Evolutionary conservation across 768 basidiomycete genomes (phyloP).

Genomic region (Boletus subparvulus): DNA sequence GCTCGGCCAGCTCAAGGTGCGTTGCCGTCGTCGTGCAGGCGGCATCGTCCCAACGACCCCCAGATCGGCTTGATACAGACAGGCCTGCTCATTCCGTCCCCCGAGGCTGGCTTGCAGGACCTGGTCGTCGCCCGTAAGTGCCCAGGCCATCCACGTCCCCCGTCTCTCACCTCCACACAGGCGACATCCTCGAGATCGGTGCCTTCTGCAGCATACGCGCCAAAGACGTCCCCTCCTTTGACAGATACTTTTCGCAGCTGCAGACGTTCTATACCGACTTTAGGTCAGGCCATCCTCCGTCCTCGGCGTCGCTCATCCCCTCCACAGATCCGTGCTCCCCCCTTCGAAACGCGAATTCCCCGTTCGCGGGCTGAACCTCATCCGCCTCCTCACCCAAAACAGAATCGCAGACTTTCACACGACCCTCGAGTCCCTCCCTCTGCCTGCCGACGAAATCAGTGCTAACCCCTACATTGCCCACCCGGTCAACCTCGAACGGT

Average conservation of each 20-base stretch:
- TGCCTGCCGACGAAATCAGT: conserved; percentile 63
- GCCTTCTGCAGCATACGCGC: conserved; percentile 91
- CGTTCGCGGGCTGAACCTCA: conserved; percentile 90
- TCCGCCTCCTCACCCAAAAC: conserved; percentile 91
- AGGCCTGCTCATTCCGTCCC: conserved; percentile 73
- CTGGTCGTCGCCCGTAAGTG: conserved; percentile 71
- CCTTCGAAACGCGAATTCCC: conserved; percentile 85
- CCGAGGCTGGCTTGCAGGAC: conserved; percentile 61
- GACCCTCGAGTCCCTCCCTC: conserved; percentile 83
- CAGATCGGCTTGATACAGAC: conserved; percentile 78
- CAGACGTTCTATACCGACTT: conserved; percentile 89
- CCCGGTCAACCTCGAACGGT: conserved; percentile 89
- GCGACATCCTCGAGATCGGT: conserved; percentile 94
- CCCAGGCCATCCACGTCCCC: not conserved
- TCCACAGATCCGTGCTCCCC: conserved; percentile 65
- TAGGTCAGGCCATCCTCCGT: conserved; percentile 43
- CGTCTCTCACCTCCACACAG: conserved; percentile 38
- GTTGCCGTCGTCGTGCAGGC: not conserved
- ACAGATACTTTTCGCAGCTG: conserved; percentile 91
- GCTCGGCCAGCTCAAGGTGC: conserved; percentile 75
- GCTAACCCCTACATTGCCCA: conserved; percentile 76
- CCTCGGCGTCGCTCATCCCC: conserved; percentile 2
- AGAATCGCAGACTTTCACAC: conserved; percentile 98
- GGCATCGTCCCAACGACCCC: not conserved
- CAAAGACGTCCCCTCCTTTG: conserved; percentile 88